Evolutionary conservation across 495 filamentous ascomycete species (phyloP).

Genomic region (Neurospora sp.): DNA sequence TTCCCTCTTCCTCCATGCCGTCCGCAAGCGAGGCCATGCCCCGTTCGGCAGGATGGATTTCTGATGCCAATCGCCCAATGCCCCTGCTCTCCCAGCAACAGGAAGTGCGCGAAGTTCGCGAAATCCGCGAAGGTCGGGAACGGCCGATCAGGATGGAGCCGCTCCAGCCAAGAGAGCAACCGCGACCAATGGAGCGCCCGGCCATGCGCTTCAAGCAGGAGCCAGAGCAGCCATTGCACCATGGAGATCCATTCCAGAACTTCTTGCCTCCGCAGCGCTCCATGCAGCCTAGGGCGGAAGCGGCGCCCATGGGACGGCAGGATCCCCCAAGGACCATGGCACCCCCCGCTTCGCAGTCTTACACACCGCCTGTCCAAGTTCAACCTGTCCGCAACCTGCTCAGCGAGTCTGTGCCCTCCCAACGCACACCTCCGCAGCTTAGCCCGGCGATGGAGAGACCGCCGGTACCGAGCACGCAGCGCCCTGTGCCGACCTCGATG

Average conservation of each 20-base stretch:
- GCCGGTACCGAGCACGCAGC: conserved; percentile 22
- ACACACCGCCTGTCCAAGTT: conserved; percentile 20
- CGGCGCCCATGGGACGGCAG: conserved; percentile 29
- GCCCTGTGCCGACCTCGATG: conserved; percentile 22
- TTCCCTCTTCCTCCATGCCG: conserved; percentile 5
- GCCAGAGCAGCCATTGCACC: conserved; percentile 26
- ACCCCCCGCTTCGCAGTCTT: conserved; percentile 19
- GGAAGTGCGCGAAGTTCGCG: conserved; percentile 9
- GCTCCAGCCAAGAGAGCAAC: conserved; percentile 20
- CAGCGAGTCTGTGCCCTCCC: conserved; percentile 17
- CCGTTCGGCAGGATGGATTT: conserved; percentile 14
- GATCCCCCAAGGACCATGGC: conserved; percentile 31
- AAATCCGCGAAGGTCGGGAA: conserved; percentile 15
- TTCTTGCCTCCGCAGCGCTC: conserved; percentile 19
- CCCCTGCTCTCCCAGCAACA: conserved; percentile 11
- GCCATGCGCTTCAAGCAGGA: conserved; percentile 36
- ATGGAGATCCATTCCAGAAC: conserved; percentile 19
- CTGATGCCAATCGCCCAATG: conserved; percentile 12
- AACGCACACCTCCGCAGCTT: conserved; percentile 19
- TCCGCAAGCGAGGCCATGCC: conserved; percentile 18
- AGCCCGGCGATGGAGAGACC: conserved; percentile 10
- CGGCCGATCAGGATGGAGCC: conserved; percentile 17
- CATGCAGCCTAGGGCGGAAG: conserved; percentile 27
- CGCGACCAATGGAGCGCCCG: conserved; percentile 17
- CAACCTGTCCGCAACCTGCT: conserved; percentile 24